A percentile compares a stretch with the other conserved stretches of the same genome.
Conservation (phyloP, 148 eudicot genomes). For the Silene uniflora region DNA sequence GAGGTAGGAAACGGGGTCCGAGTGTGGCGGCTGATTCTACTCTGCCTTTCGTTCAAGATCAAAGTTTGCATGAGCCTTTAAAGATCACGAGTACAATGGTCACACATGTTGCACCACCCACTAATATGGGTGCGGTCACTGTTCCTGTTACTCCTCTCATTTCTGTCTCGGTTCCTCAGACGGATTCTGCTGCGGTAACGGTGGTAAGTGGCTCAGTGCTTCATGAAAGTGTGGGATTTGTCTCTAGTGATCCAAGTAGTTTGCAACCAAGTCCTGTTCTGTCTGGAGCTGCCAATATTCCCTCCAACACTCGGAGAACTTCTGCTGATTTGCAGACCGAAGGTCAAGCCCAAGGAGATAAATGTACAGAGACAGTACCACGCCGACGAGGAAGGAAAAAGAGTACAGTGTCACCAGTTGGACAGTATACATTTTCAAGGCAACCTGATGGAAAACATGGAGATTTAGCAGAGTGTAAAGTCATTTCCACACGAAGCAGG, state of each 20-base stretch:
- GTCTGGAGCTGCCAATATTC: constrained; percentile 30
- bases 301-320: constrained; percentile 23
- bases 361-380: constrained; percentile 42
- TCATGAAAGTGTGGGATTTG: constrained; percentile 27
- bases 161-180: constrained; percentile 27
- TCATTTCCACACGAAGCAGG: constrained; percentile 38
- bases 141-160: constrained; percentile 36
- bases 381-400: constrained; percentile 72
- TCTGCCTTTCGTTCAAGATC: constrained; percentile 19
- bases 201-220: constrained; percentile 26
- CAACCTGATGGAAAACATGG: constrained; percentile 34
- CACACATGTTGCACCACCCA: constrained; percentile 28
- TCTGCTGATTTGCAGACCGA: constrained; percentile 30
- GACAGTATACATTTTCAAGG: constrained; percentile 32
- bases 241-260: constrained; percentile 20
- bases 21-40: constrained; percentile 32
- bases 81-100: constrained; percentile 11
- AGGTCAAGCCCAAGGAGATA: constrained; percentile 44
- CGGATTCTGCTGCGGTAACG: constrained; percentile 30
- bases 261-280: constrained; percentile 20
- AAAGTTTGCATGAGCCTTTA: constrained; percentile 21
- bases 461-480: constrained; percentile 37
- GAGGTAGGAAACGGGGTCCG: constrained; percentile 52
- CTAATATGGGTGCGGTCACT: constrained; percentile 24
- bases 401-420: constrained; percentile 29